Base-by-base conservation (phyloP, 352 stramenopile genomes). In the Phytophthora constricta region DNA sequence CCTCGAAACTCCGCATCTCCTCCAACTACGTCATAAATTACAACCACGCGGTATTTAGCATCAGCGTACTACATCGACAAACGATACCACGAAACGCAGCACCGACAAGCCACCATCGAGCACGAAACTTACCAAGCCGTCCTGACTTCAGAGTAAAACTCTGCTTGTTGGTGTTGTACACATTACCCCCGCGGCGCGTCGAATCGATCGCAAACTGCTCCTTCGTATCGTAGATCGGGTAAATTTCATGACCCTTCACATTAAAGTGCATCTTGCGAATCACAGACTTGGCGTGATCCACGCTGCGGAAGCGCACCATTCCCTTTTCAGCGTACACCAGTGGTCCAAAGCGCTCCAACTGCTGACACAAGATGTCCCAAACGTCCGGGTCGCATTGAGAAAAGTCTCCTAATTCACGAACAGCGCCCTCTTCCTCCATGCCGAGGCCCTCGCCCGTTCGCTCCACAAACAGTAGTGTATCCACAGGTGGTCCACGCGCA, bases 381-480 rank as follows among this genome's bases (percentile, higher is more conserved):
- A 92, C 59, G 43, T 60, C 65, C 16, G 52, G 56, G 28, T 82
- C 68, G 52, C 67, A 79, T 34, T 73, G 78, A 22, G 51, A 43
- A 64, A 85, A 86, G 51, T 91, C 73, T 37, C 31, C 31, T 41
- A 90, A 77, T 1, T 59, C 48, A 8, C 66, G 78, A 2, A 91
- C 74, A 10, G 80, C 68, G 27, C 80, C 70, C 20, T 79, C 73
- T 19, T 82, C 73, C 10, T 65, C 69, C 28, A 75, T 74, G 8
- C 37, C 74, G 25, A 77, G 70, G 19, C 66, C 53, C 50, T 68
- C 58, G 25, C 57, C 62, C 27, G 66, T 79, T 34, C 76, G 65
- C 48, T 91, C 80, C 22, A 92, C 70, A 75, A 94, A 94, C 26
- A 82, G 34, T 39, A 94, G 34, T 26, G 81, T 91, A 7, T 82